phyloP scores from a whole-genome alignment of 192 early-diverging fungal species.

The Gamsiella multidivaricata region DNA sequence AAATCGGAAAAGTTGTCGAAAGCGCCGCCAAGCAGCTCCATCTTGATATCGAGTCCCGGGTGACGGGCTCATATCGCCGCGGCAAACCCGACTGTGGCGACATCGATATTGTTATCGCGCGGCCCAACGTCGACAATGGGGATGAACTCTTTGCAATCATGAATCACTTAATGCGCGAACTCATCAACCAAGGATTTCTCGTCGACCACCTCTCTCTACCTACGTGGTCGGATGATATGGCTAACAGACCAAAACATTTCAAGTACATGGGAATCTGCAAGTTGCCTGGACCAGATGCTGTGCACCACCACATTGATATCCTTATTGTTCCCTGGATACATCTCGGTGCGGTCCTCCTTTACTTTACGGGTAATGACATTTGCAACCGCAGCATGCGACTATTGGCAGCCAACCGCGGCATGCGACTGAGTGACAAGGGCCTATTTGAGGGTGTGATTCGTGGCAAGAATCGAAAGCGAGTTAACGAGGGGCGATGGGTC shows the following conservation, averaged over 20 bases:
- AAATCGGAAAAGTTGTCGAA: slow-evolving; percentile 37
- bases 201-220: slow-evolving; percentile 41
- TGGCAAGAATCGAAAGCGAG: slow-evolving; percentile 19
- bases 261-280: slow-evolving; percentile 54
- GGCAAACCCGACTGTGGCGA: slow-evolving; percentile 53
- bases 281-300: slow-evolving; percentile 12
- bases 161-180: slow-evolving; percentile 26
- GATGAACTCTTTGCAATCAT: slow-evolving; percentile 39
- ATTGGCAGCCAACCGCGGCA: slow-evolving; percentile 48
- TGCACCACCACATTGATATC: slow-evolving; percentile 52
- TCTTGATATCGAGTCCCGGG: slow-evolving; percentile 33
- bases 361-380: slow-evolving; percentile 57
- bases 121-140: slow-evolving; percentile 37
- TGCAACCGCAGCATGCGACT: slow-evolving; percentile 56
- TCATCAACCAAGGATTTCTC: slow-evolving; percentile 28
- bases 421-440: slow-evolving; percentile 54
- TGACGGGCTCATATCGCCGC: slow-evolving; percentile 54
- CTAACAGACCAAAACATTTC: slow-evolving; percentile 31
- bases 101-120: slow-evolving; percentile 53
- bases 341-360: slow-evolving; percentile 40
- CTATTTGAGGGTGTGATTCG: slow-evolving; percentile 45
- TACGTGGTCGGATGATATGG: slow-evolving; percentile 17
- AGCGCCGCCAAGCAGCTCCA: slow-evolving; percentile 18
- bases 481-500: slow-evolving; percentile 46
- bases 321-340: slow-evolving; percentile 45